These are phyloP conservation scores for Penicillium chermesinum DNA, from an alignment of 495 filamentous ascomycete genomes.

Conservation along the genomic window DNA sequence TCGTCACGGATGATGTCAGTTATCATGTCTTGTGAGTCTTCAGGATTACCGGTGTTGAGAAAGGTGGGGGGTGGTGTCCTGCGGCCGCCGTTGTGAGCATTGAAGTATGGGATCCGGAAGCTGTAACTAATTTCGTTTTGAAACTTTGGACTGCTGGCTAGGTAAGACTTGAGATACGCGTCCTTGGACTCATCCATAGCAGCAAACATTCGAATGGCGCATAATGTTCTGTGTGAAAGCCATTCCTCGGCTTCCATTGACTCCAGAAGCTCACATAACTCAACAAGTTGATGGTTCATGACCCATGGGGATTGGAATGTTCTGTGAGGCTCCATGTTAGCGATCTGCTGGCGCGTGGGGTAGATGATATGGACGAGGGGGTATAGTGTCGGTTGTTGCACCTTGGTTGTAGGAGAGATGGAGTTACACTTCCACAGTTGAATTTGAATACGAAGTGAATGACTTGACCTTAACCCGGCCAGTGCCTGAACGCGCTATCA, in stretches of 20 bases:
- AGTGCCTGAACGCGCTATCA: too few species aligned
- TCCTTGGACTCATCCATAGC: neutral
- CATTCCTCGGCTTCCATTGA: neutral
- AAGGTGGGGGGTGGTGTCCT: neutral
- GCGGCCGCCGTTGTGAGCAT: neutral
- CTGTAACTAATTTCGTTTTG: neutral
- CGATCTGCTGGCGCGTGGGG: too few species aligned
- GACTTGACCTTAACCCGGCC: too few species aligned
- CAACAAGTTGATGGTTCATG: too few species aligned
- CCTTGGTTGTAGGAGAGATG: too few species aligned
- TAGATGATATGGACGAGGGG: too few species aligned
- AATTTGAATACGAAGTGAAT: too few species aligned
- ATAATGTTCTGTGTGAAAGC: neutral
- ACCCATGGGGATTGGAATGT: too few species aligned
- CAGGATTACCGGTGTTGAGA: neutral
- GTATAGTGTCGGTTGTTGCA: too few species aligned
- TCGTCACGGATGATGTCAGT: neutral
- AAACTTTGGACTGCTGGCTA: neutral
- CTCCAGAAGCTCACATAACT: neutral
- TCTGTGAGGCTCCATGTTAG: too few species aligned
- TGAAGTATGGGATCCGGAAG: neutral
- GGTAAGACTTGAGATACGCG: neutral
- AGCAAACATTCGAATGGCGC: neutral
- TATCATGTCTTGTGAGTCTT: neutral
- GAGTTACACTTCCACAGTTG: too few species aligned